Evolutionary conservation across 192 early-diverging fungal species (phyloP).

Genomic region (Obelidium mucronatum): DNA sequence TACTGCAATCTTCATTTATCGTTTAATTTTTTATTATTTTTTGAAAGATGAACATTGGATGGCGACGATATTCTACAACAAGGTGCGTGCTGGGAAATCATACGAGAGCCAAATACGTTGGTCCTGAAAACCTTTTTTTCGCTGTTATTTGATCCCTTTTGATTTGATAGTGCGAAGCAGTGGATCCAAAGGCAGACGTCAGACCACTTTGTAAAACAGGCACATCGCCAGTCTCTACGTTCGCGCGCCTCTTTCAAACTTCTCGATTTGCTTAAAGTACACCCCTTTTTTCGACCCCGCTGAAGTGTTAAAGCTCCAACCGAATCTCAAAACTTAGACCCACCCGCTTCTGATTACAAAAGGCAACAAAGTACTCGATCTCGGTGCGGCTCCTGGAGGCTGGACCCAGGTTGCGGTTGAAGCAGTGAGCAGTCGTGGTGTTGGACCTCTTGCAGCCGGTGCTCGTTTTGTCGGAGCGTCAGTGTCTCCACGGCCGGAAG

Average conservation of each 20-base stretch:
- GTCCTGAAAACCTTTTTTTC: background rate
- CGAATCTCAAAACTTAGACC: background rate
- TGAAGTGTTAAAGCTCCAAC: background rate
- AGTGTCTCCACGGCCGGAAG: background rate
- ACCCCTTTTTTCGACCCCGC: background rate
- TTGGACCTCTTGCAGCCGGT: slow-evolving; percentile 3
- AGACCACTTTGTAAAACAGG: slow-evolving; percentile 31
- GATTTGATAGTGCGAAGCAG: slow-evolving; percentile 28
- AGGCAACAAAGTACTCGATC: slow-evolving; percentile 24
- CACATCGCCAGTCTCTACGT: slow-evolving; percentile 24
- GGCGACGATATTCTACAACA: slow-evolving; percentile 11
- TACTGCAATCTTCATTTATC: slow-evolving; percentile 14
- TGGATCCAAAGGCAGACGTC: slow-evolving; percentile 28
- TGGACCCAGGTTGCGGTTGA: slow-evolving; percentile 26
- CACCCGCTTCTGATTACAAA: slow-evolving; percentile 22
- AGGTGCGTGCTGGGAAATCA: too few relatives aligned
- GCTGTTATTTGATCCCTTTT: background rate
- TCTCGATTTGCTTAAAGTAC: slow-evolving; percentile 14
- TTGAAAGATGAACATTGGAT: background rate
- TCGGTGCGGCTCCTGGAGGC: slow-evolving; percentile 29
- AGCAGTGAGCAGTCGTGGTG: slow-evolving; percentile 22
- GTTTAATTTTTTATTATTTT: background rate
- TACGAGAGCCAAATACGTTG: too few relatives aligned
- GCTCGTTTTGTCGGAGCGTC: slow-evolving; percentile 22
- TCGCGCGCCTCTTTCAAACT: slow-evolving; percentile 31